These are phyloP conservation scores for Furcasterigmium sp. DNA, from an alignment of 2,329 filamentous ascomycete species.

Conservation along the genomic window DNA sequence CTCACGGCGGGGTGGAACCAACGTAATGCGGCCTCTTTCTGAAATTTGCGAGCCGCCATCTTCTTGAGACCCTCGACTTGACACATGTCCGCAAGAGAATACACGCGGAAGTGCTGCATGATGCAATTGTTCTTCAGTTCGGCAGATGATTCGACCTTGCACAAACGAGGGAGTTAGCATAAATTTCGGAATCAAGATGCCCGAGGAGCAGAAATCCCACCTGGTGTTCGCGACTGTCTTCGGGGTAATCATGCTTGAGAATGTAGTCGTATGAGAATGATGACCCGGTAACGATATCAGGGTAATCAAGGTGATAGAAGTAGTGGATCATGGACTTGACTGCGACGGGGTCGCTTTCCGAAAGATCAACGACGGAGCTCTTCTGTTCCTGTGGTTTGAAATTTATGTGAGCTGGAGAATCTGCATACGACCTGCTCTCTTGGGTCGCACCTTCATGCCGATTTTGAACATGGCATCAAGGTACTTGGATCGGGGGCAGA, in stretches of 20 bases:
- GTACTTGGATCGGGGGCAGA: constrained; percentile 8
- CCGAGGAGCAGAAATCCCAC: too few species aligned
- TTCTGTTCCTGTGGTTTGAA: not conserved
- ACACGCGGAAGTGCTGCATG: not conserved
- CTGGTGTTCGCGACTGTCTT: too few species aligned
- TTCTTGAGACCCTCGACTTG: not conserved
- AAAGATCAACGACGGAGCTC: not conserved
- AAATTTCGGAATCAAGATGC: too few species aligned
- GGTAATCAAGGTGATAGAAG: constrained; percentile 2
- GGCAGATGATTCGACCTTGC: too few species aligned
- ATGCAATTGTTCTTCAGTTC: not conserved
- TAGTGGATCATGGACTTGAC: not conserved
- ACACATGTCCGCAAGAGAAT: constrained; percentile 1
- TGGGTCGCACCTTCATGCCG: not conserved
- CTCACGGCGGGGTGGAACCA: constrained; percentile 1
- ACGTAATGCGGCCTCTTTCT: not conserved
- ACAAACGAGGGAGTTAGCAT: too few species aligned
- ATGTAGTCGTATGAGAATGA: too few species aligned
- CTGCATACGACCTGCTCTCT: too few species aligned
- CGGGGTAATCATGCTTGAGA: too few species aligned
- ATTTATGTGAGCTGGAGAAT: too few species aligned
- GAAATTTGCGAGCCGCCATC: not conserved
- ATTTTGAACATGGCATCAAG: not conserved
- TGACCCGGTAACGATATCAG: not conserved
- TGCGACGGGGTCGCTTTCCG: not conserved